Base-by-base conservation (phyloP, 371 early-diverging fungal species). In the Blakeslea trispora region DNA sequence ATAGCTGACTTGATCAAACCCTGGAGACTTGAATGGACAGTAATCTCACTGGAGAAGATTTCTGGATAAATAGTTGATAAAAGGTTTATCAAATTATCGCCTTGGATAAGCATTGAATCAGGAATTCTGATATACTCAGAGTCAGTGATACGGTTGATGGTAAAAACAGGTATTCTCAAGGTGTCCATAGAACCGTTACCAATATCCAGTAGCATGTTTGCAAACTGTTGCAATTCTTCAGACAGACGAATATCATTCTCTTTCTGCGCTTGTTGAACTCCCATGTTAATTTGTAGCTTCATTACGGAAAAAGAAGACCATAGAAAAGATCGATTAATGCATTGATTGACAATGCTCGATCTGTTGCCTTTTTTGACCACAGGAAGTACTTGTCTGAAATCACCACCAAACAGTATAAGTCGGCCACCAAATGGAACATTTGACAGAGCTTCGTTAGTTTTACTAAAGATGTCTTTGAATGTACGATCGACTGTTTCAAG, bases 401-500 rank as follows among this genome's bases (percentile, higher is more conserved):
- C 59, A 5, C 55, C 48, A 19, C 55, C 62, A 42, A 68, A 64
- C 15, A 70, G 57, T 2, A 68, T 35, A 3, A 64, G 14, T 35
- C 61, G 53, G 5, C 67, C 68, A 50, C 69, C 71, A 60, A 75
- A 71, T 19, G 66, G 61, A 5, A 61, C n/a, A n/a, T n/a, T 31
- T 9, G 44, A 54, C 11, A 59, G 44, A 11, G 0, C 41, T 23
- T 57, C 53, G 18, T 53, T 23, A 5, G 15, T 31, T 34, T 1
- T 15, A 11, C 43, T 34, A 43, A 64, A 65, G 0, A 70, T 11
- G 35, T 76, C 67, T 22, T 37, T 42, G 1, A 75, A 52, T 5
- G 56, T 55, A 7, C 61, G 23, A 40, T 64, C 59, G 0, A 70
- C 62, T 9, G 68, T 68, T 50, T 75, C 64, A 24, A 68, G 40